These are phyloP conservation scores for Plectranthus barbatus DNA, from an alignment of 257 asterid genomes.

Conservation along the genomic window DNA sequence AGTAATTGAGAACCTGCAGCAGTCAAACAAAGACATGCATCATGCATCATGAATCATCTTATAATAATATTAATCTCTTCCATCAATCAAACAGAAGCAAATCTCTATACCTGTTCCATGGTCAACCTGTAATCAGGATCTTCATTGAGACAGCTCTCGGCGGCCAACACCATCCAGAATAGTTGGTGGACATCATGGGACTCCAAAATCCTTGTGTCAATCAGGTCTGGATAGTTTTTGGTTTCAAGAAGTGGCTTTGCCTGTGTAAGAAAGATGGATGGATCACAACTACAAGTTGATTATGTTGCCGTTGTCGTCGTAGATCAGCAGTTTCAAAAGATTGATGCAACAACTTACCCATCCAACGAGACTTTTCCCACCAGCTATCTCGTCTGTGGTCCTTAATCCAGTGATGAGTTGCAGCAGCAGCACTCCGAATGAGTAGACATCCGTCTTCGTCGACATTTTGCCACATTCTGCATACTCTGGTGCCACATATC, in stretches of 20 bases:
- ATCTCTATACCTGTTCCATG: constrained; percentile 43
- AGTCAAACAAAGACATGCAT: background rate
- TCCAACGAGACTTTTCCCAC: constrained; percentile 59
- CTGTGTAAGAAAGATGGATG: no score
- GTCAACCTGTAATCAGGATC: constrained; percentile 50
- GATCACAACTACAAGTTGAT: no score
- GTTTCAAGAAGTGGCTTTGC: constrained; percentile 58
- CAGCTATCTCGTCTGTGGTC: constrained; percentile 39
- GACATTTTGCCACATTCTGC: constrained; percentile 62
- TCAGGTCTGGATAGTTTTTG: constrained; percentile 57
- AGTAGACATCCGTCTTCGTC: constrained; percentile 61
- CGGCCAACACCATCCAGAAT: constrained; percentile 60
- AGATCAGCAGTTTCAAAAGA: no score
- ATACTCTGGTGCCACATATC: constrained; percentile 77
- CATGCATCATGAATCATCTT: no score
- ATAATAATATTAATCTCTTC: no score
- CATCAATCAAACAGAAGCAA: no score
- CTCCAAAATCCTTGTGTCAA: constrained; percentile 52
- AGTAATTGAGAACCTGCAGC: constrained; percentile 29
- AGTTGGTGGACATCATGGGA: constrained; percentile 65
- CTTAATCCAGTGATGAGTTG: constrained; percentile 58
- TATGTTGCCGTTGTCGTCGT: no score
- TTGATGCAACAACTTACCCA: constrained; percentile 34
- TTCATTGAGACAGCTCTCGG: constrained; percentile 48
- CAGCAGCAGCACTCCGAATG: constrained; percentile 66